phyloP scores from a whole-genome alignment of 495 filamentous ascomycete genomes.

The Aspergillus hancockii region DNA sequence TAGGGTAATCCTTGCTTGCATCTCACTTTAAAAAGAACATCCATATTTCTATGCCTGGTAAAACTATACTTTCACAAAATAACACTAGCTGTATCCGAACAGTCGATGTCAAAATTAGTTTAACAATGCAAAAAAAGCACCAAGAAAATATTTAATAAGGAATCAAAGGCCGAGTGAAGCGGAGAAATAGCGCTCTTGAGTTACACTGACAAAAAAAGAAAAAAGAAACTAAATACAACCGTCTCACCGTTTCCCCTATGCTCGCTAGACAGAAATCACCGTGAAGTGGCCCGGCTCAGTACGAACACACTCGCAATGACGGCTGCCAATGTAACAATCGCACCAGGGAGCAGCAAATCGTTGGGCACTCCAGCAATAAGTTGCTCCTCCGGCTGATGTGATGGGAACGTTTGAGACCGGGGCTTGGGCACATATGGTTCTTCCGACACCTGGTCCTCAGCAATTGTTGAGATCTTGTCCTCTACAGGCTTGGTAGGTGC shows the following conservation, averaged over 20 bases:
- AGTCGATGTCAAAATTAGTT: constrained; percentile 13
- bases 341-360: constrained; percentile 88
- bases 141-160: neutral
- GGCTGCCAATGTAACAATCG: constrained; percentile 90
- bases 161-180: constrained; percentile 4
- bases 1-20: neutral
- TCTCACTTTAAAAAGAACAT: too few species aligned
- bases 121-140: neutral
- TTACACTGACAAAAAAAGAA: constrained; percentile 12
- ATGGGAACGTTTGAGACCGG: constrained; percentile 32
- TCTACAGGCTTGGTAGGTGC: constrained; percentile 54
- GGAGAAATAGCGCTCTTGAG: constrained; percentile 19
- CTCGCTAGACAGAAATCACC: constrained; percentile 43
- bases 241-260: neutral
- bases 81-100: constrained; percentile 33
- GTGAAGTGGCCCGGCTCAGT: constrained; percentile 72
- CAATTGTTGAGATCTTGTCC: constrained; percentile 56
- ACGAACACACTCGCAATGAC: constrained; percentile 93
- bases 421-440: constrained; percentile 53
- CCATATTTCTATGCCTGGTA: neutral
- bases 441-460: constrained; percentile 54
- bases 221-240: constrained; percentile 13
- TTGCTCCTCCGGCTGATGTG: constrained; percentile 65
- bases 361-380: constrained; percentile 91
- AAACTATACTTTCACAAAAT: constrained; percentile 19